phyloP scores from a whole-genome alignment of 1,139 yeast species.

The Geotrichum reessii region DNA sequence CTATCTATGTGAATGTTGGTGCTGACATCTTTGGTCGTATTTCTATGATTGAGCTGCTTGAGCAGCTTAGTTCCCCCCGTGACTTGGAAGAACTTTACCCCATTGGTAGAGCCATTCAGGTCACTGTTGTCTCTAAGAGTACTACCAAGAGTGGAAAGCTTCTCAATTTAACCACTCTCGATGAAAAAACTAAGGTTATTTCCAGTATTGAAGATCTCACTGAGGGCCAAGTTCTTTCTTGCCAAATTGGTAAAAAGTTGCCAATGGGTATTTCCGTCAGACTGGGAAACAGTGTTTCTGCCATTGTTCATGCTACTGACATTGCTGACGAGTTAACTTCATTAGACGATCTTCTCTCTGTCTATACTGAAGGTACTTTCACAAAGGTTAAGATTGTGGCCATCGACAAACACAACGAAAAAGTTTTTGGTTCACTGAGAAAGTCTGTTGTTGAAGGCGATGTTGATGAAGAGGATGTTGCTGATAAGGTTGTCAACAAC shows the following conservation, averaged over 20 bases:
- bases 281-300: conserved; percentile 47
- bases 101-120: conserved; percentile 63
- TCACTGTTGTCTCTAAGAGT: conserved; percentile 52
- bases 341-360: background rate
- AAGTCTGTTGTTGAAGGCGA: conserved; percentile 31
- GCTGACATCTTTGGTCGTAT: conserved; percentile 66
- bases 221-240: conserved; percentile 57
- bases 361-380: conserved; percentile 26
- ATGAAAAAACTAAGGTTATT: conserved; percentile 1
- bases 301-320: conserved; percentile 68
- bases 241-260: conserved; percentile 56
- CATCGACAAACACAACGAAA: conserved; percentile 52
- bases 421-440: conserved; percentile 62
- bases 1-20: conserved; percentile 64
- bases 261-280: conserved; percentile 62
- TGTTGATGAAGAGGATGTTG: conserved; percentile 37
- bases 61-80: conserved; percentile 47
- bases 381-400: conserved; percentile 56
- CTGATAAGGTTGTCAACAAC: conserved; percentile 48
- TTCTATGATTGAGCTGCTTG: conserved; percentile 59
- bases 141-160: conserved; percentile 43
- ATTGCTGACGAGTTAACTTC: conserved; percentile 64
- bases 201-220: conserved; percentile 2
- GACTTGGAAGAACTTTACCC: conserved; percentile 51
- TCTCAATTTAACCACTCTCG: conserved; percentile 49